phyloP scores from a whole-genome alignment of 371 early-diverging fungal genomes.

The Mortierella sp. region DNA sequence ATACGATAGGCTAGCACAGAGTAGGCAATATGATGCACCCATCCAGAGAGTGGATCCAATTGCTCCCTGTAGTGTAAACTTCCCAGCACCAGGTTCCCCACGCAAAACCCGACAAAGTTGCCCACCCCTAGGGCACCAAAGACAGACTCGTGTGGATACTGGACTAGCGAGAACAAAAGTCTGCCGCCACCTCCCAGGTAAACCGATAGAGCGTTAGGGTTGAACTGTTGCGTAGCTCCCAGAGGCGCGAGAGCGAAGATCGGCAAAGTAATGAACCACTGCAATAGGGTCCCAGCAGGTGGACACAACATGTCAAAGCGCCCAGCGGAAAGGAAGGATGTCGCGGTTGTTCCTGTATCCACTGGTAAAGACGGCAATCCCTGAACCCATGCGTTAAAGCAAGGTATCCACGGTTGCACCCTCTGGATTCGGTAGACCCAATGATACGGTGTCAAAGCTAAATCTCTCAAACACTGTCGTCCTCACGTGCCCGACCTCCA shows the following conservation, averaged over 20 bases:
- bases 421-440: too few species aligned
- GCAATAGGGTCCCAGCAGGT: neutral
- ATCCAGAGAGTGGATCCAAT: constrained; percentile 46
- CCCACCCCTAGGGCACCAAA: constrained; percentile 7
- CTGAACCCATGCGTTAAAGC: neutral
- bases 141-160: neutral
- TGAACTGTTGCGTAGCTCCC: constrained; percentile 6
- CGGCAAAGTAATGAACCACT: constrained; percentile 5
- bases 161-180: constrained; percentile 12
- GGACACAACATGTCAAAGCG: neutral
- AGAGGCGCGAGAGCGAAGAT: constrained; percentile 16
- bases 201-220: neutral
- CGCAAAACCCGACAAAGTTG: constrained; percentile 13
- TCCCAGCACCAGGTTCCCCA: constrained; percentile 5
- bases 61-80: constrained; percentile 9
- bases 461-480: too few species aligned
- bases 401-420: neutral
- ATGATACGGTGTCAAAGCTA: too few species aligned
- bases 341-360: neutral
- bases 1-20: neutral
- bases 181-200: constrained; percentile 16
- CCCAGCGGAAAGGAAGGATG: neutral
- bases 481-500: neutral
- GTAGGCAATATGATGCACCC: constrained; percentile 63
- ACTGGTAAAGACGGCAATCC: neutral